Evolutionary conservation across 2,329 filamentous ascomycete genomes (phyloP).

Genomic region (Ramularia endophylla): DNA sequence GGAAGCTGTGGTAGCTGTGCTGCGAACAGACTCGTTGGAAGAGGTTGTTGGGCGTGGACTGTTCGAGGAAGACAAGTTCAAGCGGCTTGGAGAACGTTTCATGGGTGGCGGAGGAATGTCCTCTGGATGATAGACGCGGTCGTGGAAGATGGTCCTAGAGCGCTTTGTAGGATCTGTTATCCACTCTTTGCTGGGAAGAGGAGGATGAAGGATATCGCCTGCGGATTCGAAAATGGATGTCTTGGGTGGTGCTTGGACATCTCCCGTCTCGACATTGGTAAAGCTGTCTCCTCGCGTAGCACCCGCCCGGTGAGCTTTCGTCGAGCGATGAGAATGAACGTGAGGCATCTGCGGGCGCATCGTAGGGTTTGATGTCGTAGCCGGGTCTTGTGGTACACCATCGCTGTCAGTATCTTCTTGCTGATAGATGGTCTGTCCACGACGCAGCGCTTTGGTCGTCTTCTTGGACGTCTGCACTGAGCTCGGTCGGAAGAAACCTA

Average conservation of each 20-base stretch:
- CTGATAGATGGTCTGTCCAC: conserved; percentile 66
- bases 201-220: conserved; percentile 85
- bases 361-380: conserved; percentile 26
- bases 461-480: conserved; percentile 27
- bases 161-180: conserved; percentile 76
- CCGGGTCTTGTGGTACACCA: conserved; percentile 13
- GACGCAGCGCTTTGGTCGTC: conserved; percentile 33
- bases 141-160: conserved; percentile 89
- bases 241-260: conserved; percentile 62
- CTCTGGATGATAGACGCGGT: conserved; percentile 86
- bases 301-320: conserved; percentile 35
- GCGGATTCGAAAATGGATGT: conserved; percentile 96
- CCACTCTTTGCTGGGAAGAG: conserved; percentile 73
- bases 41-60: conserved; percentile 27
- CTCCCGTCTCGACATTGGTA: conserved; percentile 35
- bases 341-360: conserved; percentile 26
- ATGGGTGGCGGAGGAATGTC: conserved; percentile 80
- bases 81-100: conserved; percentile 32
- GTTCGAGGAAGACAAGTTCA: conserved; percentile 37
- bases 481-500: conserved; percentile 66
- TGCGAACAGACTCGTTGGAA: conserved; percentile 13
- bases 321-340: conserved; percentile 12
- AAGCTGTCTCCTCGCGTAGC: conserved; percentile 47
- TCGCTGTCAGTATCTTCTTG: conserved; percentile 29
- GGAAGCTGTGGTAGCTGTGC: conserved; percentile 10